Conservation (phyloP, 1,284 basidiomycete genomes). For the Takashimella koratensis region DNA sequence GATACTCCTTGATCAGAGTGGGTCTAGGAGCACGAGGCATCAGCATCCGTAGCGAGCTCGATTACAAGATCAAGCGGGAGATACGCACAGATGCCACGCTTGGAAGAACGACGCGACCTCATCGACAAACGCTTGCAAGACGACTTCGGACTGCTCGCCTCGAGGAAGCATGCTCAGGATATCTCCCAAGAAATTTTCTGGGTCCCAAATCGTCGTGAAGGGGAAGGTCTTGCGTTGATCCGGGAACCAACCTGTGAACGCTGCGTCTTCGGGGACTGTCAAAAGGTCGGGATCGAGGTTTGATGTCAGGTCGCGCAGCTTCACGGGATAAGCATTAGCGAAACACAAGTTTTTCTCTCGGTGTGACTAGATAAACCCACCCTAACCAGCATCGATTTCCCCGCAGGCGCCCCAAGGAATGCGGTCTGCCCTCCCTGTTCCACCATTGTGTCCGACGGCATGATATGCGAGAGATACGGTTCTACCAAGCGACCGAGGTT, state of each 20-base stretch:
- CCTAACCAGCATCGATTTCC: conserved; percentile 35
- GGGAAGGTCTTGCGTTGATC: conserved; percentile 48
- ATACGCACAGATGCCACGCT: conserved; percentile 39
- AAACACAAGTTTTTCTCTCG: not conserved
- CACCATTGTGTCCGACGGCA: conserved; percentile 28
- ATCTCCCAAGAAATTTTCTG: conserved; percentile 48
- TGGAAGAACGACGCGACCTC: conserved; percentile 43
- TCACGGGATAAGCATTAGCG: too few species aligned
- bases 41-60: too few species aligned
- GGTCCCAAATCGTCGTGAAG: conserved; percentile 50
- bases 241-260: conserved; percentile 46
- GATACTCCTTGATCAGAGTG: conserved; percentile 37
- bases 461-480: conserved; percentile 32
- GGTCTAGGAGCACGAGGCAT: conserved; percentile 16
- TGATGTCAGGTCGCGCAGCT: not conserved
- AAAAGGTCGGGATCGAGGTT: conserved; percentile 17
- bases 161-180: conserved; percentile 45
- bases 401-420: conserved; percentile 40
- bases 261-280: conserved; percentile 40
- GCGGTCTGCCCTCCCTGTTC: conserved; percentile 27
- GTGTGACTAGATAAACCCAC: not conserved
- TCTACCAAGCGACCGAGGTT: conserved; percentile 26
- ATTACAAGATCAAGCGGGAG: too few species aligned
- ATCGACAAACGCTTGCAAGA: conserved; percentile 37
- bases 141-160: conserved; percentile 38